Base-by-base conservation (phyloP, 192 early-diverging fungal species). In the Spizellomyces punctatus region DNA sequence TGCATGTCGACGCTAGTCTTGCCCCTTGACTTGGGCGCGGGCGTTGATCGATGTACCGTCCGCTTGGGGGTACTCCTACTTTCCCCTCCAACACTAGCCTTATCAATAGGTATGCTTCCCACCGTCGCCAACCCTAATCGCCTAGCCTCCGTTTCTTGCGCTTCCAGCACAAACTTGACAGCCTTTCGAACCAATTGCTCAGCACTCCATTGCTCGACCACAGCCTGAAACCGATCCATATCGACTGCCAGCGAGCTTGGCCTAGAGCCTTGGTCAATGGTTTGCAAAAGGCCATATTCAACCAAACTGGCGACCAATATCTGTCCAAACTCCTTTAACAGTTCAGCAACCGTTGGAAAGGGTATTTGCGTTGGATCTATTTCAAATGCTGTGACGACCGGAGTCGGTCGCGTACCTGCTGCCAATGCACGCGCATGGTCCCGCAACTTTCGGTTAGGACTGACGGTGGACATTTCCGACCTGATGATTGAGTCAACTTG, bases 301-400 rank as follows among this genome's bases (percentile, higher is more conserved):
- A 36, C 54, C 6, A 22, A 7, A 22, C 54, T 56, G 0, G 54
- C 54, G 22, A 56, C n/a, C 7, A 56, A 56, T 5, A 63, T 16
- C 27, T 46, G 6, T 6, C 58, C 55, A 48, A 77, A n/a, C 4
- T 66, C 70, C 8, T 58, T 43, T 16, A 50, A 50, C 45, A 77
- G 57, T 55, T 72, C 71, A 10, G 9, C 12, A 54, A 65, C 16
- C 9, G 71, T 72, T 10, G 63, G 63, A 27, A 44, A 72, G 8
- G 71, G 71, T n/a, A 72, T 4, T 36, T 72, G 62, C 6, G 19
- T n/a, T 10, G 61, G 71, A 65, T 72, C 71, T 19, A 72, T 72
- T 17, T 65, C 50, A 55, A 57, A 54, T 8, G 43, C 60, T 0
- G 60, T 63, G 58, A 47, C 52, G 6, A 41, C 71, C n/a, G 61